Evolutionary conservation across 106 monocot species (phyloP), one percentile per base, ranked within the genome.

Genomic region (Iris macrosiphon): DNA sequence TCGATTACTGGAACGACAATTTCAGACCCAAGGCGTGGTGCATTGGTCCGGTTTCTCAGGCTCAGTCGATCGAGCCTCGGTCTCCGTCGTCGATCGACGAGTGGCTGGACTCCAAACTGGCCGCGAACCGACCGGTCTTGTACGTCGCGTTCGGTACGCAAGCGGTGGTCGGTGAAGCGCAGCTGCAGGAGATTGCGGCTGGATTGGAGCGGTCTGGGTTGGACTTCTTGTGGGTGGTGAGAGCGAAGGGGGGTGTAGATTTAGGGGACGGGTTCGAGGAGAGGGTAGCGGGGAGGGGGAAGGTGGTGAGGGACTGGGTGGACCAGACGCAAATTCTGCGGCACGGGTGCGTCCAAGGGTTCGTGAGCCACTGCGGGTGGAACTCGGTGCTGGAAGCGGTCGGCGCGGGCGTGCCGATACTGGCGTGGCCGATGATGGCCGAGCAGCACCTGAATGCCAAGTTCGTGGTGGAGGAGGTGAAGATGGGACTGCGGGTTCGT

Each of bases 361-460:
- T 89, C 45, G 1, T 89, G 20, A 89, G 74, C 56, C 89, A 89
- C 57, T 77, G 80, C 21, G 80, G 89, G 22, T 84, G 84, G 84
- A 84, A 89, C 61, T 84, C 80, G 12, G 70, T 77, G 61, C n/a
- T n/a, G n/a, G n/a, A n/a, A n/a, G n/a, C n/a, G n/a, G n/a, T n/a
- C n/a, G n/a, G n/a, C n/a, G n/a, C n/a, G n/a, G n/a, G n/a, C n/a
- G n/a, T n/a, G n/a, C n/a, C n/a, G n/a, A n/a, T n/a, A n/a, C n/a
- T n/a, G n/a, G n/a, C n/a, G n/a, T n/a, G n/a, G n/a, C n/a, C n/a
- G n/a, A n/a, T n/a, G n/a, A n/a, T n/a, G n/a, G n/a, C n/a, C n/a
- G n/a, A n/a, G n/a, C n/a, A n/a, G n/a, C n/a, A n/a, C n/a, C n/a
- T n/a, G n/a, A n/a, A n/a, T n/a, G n/a, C n/a, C n/a, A n/a, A n/a